Percentiles rank a stretch among this genome's conserved stretches.
These are phyloP conservation scores for Ogataea nonfermentans DNA, from an alignment of 805 yeast species.

Conservation along the genomic window DNA sequence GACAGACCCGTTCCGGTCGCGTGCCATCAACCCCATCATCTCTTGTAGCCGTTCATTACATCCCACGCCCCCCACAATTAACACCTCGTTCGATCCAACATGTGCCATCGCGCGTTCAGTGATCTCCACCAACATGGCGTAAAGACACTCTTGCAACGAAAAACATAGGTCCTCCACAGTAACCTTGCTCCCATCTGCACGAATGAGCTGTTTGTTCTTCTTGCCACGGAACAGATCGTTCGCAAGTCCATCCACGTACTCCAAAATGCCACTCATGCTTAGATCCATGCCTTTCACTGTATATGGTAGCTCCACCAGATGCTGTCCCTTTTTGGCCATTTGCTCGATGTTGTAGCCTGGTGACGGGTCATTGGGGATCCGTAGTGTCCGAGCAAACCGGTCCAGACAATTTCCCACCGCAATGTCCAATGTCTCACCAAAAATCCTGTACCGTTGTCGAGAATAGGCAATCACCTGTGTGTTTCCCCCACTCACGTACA, in stretches of 20 bases:
- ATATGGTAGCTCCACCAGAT: constrained; percentile 78
- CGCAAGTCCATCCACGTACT: constrained; percentile 78
- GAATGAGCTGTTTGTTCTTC: constrained; percentile 39
- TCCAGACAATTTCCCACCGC: constrained; percentile 98
- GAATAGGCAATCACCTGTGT: constrained; percentile 98
- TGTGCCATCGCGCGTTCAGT: constrained; percentile 99
- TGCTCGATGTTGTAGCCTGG: constrained; percentile 98
- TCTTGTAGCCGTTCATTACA: constrained; percentile 87
- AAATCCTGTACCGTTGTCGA: constrained; percentile 89
- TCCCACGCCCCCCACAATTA: constrained; percentile 99
- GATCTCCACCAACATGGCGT: constrained; percentile 95
- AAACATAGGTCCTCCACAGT: constrained; percentile 88
- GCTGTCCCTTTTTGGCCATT: constrained; percentile 69
- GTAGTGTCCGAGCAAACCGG: constrained; percentile 88
- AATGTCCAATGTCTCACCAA: constrained; percentile 97
- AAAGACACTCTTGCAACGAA: constrained; percentile 87
- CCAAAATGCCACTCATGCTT: constrained; percentile 94
- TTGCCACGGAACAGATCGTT: constrained; percentile 58
- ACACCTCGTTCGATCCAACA: constrained; percentile 81
- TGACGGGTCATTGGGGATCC: constrained; percentile 88
- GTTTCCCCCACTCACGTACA: constrained; percentile 97
- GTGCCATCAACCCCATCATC: constrained; percentile 96
- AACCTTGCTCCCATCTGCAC: constrained; percentile 48
- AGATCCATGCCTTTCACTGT: constrained; percentile 99
- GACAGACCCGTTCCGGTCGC: constrained; percentile 83